Base-by-base conservation (phyloP, 208 protist genomes). In the Acanthamoeba triangularis region DNA sequence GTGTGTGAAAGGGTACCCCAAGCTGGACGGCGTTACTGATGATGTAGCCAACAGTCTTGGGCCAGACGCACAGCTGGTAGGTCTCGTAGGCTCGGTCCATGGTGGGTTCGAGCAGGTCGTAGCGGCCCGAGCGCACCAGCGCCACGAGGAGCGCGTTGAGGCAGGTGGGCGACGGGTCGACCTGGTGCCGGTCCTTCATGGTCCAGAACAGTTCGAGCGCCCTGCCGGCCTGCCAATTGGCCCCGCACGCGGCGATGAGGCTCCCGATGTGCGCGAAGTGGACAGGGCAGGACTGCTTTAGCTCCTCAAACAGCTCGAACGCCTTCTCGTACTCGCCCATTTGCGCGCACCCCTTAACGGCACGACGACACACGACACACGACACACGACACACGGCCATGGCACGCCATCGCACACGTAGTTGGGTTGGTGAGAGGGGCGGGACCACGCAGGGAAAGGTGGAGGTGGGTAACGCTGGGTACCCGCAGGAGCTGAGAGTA, bases 161-260 rank as follows among this genome's bases (percentile, higher is more conserved):
- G 74, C 37, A 52, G 23, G 35, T 0, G 35, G 74, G 74, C 6
- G 33, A 41, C 35, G 74, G 74, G 18, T 11, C n/a, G 35, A 52
- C 35, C 13, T 16, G 13, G 74, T 54, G 49, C 6, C 25, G 33
- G 11, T 47, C 16, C 35, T 52, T 35, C 74, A 82, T 82, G 35
- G 37, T 82, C 74, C 74, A 82, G 74, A 82, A 82, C 20, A 82
- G 74, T 5, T 82, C 74, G 35, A 82, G 74, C 37, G 74, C 74
- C 6, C 23, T 18, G 7, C 52, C 74, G 37, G 37, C 16, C 41
- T 82, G 74, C 74, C 33, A 52, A 23, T 28, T 23, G 13, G 33
- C n/a, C 6, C 74, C 74, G 74, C 41, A 30, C 74, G 20, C 74
- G 23, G 37, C 18, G 33, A 82, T 82, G 6, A 82, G 74, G 74